These are phyloP conservation scores for Venturia pyrina DNA, from an alignment of 2,329 filamentous ascomycete species.

Conservation along the genomic window DNA sequence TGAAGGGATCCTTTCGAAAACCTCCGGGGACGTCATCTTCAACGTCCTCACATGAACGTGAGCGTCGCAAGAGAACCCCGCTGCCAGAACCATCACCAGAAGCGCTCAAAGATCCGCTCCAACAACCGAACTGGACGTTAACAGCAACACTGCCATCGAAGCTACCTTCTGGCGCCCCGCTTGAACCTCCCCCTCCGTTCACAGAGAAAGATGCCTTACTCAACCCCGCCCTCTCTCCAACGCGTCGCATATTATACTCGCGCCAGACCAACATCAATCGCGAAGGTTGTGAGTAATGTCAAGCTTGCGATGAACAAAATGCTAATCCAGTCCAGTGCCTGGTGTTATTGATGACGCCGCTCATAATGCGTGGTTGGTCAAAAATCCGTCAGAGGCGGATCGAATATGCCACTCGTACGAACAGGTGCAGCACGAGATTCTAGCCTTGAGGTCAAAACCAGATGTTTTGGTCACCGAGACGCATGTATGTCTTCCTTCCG, in stretches of 20 bases:
- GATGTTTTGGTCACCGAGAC: not conserved
- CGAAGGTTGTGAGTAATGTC: not conserved
- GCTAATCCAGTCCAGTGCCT: not conserved
- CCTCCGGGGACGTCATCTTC: not conserved
- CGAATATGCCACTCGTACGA: constrained; percentile 13
- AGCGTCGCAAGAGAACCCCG: constrained; percentile 11
- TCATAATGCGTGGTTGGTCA: constrained; percentile 9
- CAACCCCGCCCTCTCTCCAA: not conserved
- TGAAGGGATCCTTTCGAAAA: constrained; percentile 17
- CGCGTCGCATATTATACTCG: not conserved
- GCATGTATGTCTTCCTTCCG: not conserved
- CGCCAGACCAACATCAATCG: not conserved
- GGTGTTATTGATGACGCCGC: not conserved
- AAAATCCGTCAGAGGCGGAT: constrained; percentile 6
- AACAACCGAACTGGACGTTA: constrained; percentile 24
- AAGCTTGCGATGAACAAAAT: not conserved
- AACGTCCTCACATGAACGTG: not conserved
- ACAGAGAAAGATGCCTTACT: not conserved
- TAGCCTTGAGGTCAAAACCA: constrained; percentile 6
- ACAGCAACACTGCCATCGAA: constrained; percentile 21
- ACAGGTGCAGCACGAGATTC: constrained; percentile 12
- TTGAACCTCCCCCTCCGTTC: constrained; percentile 16
- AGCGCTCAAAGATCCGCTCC: constrained; percentile 19
- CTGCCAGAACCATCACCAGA: constrained; percentile 13
- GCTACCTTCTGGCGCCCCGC: constrained; percentile 24